Evolutionary conservation across 1,139 yeast species (phyloP).

Genomic region (Scheffersomyces insectosa): DNA sequence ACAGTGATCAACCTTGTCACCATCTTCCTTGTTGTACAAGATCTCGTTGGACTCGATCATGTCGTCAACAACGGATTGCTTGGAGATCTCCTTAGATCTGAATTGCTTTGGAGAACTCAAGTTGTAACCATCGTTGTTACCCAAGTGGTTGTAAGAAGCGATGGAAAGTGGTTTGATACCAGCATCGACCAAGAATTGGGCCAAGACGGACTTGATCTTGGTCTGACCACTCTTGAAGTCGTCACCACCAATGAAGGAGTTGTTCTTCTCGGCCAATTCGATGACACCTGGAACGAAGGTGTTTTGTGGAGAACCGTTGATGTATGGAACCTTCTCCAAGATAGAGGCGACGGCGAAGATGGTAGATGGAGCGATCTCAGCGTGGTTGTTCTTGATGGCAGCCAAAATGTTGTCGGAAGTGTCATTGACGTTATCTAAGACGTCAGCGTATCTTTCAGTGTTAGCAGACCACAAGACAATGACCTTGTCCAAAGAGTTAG

Average conservation of each 20-base stretch:
- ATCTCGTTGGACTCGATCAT: constrained; percentile 87
- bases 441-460: constrained; percentile 88
- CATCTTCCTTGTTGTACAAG: constrained; percentile 78
- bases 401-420: constrained; percentile 77
- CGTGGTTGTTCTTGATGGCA: constrained; percentile 75
- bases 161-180: constrained; percentile 94
- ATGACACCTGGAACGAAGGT: constrained; percentile 95
- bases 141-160: constrained; percentile 94
- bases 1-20: constrained; percentile 86
- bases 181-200: constrained; percentile 94
- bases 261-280: constrained; percentile 79
- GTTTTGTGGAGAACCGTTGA: constrained; percentile 97
- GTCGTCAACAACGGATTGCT: constrained; percentile 91
- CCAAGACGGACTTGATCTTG: constrained; percentile 89
- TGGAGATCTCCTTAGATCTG: constrained; percentile 92
- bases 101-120: constrained; percentile 90
- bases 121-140: constrained; percentile 95
- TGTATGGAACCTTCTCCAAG: constrained; percentile 83
- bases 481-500: constrained; percentile 78
- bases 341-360: constrained; percentile 91
- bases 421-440: constrained; percentile 81
- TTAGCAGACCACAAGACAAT: constrained; percentile 96
- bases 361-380: constrained; percentile 88
- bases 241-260: constrained; percentile 90
- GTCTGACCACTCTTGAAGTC: constrained; percentile 98